These are phyloP conservation scores for Dendrocalamus sinicus DNA, from an alignment of 176 grass and related monocot genomes.

Conservation along the genomic window DNA sequence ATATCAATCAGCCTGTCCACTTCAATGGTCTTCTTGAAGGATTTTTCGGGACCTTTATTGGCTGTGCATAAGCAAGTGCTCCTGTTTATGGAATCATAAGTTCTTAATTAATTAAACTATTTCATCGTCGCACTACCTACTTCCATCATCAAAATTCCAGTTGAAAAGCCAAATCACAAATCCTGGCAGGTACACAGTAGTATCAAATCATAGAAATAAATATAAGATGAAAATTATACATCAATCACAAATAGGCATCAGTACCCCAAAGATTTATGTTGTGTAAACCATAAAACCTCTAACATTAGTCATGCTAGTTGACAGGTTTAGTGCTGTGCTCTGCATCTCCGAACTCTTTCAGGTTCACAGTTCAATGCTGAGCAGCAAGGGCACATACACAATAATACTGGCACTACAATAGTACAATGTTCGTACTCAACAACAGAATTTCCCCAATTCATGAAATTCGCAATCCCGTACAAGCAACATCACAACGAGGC, in stretches of 20 bases:
- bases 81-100: slow-evolving; percentile 54
- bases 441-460: background rate
- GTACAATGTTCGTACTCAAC: background rate
- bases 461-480: background rate
- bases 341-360: background rate
- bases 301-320: background rate
- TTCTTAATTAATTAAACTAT: background rate
- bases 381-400: background rate
- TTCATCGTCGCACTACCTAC: background rate
- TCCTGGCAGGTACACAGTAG: background rate
- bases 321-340: background rate
- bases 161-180: background rate
- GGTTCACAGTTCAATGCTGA: background rate
- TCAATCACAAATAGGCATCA: slow-evolving; percentile 1
- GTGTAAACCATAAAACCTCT: background rate
- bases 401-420: background rate
- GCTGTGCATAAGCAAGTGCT: slow-evolving; percentile 57
- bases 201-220: slow-evolving; percentile 3
- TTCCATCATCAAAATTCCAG: background rate
- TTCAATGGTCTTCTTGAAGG: slow-evolving; percentile 86
- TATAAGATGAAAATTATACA: background rate
- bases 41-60: slow-evolving; percentile 69
- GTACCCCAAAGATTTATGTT: background rate
- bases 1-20: slow-evolving; percentile 79
- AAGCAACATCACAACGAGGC: background rate